These are phyloP conservation scores for Neofusicoccum kwambonambiense DNA, from an alignment of 2,329 filamentous ascomycete species.

Conservation along the genomic window DNA sequence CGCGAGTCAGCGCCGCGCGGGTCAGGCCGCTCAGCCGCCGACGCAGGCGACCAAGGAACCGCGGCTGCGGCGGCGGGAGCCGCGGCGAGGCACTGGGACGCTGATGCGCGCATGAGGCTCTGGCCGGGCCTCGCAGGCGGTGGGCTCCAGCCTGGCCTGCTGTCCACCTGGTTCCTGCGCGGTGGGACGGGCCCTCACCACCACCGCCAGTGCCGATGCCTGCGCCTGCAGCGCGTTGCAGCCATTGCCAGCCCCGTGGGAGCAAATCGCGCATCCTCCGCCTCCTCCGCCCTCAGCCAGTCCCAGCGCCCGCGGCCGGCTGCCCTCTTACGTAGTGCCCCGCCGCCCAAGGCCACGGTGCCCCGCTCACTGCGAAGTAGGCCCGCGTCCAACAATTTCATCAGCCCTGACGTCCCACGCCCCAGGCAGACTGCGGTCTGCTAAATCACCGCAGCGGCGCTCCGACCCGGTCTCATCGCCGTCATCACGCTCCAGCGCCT, in stretches of 20 bases:
- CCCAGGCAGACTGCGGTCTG: constrained; percentile 22
- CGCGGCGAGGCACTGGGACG: background rate
- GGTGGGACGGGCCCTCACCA: constrained; percentile 4
- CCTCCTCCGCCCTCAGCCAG: constrained; percentile 10
- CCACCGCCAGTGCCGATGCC: background rate
- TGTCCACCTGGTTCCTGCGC: background rate
- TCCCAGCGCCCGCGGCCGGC: constrained; percentile 20
- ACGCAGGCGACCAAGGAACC: background rate
- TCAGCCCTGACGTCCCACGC: constrained; percentile 20
- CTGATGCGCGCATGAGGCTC: constrained; percentile 2
- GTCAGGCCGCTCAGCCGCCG: background rate
- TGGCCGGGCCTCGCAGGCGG: background rate
- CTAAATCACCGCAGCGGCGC: constrained; percentile 21
- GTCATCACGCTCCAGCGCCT: constrained; percentile 3
- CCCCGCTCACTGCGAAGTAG: constrained; percentile 16
- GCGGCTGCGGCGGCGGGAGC: constrained; percentile 12
- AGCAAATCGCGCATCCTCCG: constrained; percentile 17
- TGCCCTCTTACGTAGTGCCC: constrained; percentile 20
- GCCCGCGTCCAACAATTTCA: constrained; percentile 16
- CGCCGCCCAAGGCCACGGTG: constrained; percentile 15
- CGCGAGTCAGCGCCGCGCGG: constrained; percentile 7
- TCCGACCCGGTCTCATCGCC: constrained; percentile 14
- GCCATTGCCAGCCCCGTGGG: constrained; percentile 10
- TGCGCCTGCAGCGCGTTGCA: background rate
- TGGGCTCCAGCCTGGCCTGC: background rate